Evolutionary conservation across 352 stramenopile species (phyloP).

Genomic region (Pythium pyrilobum): DNA sequence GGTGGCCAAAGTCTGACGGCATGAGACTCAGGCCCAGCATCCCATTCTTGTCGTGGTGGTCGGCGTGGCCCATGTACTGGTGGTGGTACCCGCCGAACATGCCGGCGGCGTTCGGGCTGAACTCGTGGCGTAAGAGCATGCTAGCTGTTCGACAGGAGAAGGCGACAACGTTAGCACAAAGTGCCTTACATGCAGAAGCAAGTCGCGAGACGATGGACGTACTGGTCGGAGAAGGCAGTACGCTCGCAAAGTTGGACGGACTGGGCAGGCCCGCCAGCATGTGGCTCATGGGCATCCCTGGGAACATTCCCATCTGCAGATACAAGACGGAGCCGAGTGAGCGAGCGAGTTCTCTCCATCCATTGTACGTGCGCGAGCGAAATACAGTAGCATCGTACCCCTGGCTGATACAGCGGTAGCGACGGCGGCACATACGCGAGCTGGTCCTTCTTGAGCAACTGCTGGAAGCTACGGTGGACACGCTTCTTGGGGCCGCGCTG

Average conservation of each 20-base stretch:
- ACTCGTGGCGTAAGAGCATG: conserved; percentile 73
- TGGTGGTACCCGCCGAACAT: conserved; percentile 43
- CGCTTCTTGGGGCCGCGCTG: conserved; percentile 53
- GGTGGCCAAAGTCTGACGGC: conserved; percentile 50
- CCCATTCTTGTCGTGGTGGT: conserved; percentile 49
- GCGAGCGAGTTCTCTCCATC: background rate
- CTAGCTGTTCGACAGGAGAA: conserved; percentile 26
- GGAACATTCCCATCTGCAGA: conserved; percentile 57
- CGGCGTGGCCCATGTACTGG: conserved; percentile 20
- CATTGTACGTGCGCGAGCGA: background rate
- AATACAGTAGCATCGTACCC: conserved; percentile 47
- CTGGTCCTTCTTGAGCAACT: conserved; percentile 75
- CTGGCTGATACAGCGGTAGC: conserved; percentile 63
- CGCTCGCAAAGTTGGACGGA: conserved; percentile 63
- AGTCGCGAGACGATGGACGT: no score
- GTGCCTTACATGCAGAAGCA: no score
- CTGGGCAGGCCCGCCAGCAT: conserved; percentile 63
- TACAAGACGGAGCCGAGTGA: background rate
- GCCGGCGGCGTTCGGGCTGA: conserved; percentile 51
- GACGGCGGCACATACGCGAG: conserved; percentile 56
- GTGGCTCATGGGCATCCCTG: conserved; percentile 45
- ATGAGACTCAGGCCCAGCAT: conserved; percentile 58
- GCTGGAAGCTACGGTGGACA: conserved; percentile 67
- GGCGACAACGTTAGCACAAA: background rate
- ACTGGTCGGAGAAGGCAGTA: conserved; percentile 78